Base-by-base conservation (phyloP, 495 filamentous ascomycete species). In the Hypoxylon intermedium region DNA sequence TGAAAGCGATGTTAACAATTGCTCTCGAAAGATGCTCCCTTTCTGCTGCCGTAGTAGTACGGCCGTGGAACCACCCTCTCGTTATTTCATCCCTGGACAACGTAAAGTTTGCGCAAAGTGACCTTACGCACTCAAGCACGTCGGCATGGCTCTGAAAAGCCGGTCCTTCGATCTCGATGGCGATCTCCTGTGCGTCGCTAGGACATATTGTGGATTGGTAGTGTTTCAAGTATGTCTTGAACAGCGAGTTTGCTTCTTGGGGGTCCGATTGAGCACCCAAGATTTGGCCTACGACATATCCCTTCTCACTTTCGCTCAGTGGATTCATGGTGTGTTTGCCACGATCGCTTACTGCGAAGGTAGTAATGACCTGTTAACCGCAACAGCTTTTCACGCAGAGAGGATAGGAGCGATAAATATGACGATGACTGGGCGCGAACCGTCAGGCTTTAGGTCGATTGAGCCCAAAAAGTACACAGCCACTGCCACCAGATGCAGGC, bases 141-240 rank as follows among this genome's bases (percentile, higher is more conserved):
- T 58, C 43, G 11, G 26, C 33, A 41, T 58, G 54, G 12, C n/a
- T 31, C 12, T 51, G 46, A 13, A 58, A 16, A 5, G 31, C 45
- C 2, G 45, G 20, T 1, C 19, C 34, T 19, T 51, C 36, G 18
- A 58, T 58, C 11, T 50, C 34, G 18, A 58, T 26, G 13, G 24
- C 18, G 5, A 41, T 18, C 20, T 58, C 37, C 21, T 49, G 26
- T 0, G 24, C 15, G 11, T 19, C 24, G 9, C 16, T n/a, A 5
- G 54, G 30, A 41, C 44, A 33, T 1, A 49, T 58, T 23, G 42
- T 16, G 2, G 28, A 58, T 18, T 51, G 19, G 24, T 58, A 58
- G 42, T 33, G 21, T 1, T 50, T 51, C 21, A 58, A 58, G 18
- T 58, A 58, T 0, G 54, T 28, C 5, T 37, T 41, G 30, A 51